Base-by-base conservation (phyloP, 2,329 filamentous ascomycete genomes). In the Pyrenophora graminea region DNA sequence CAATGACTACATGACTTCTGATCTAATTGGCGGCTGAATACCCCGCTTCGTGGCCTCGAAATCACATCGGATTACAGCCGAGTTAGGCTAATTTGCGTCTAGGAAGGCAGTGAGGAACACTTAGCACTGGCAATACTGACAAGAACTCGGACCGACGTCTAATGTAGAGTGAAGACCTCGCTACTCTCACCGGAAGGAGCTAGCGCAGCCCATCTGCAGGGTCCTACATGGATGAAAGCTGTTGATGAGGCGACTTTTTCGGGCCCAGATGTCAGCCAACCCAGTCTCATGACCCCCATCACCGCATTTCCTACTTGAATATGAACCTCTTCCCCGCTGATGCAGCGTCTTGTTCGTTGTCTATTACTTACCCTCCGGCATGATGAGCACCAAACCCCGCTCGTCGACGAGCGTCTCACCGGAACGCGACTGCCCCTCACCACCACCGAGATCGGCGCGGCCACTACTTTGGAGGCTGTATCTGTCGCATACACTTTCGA, bases 401-500 rank as follows among this genome's bases (percentile, higher is more conserved):
- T 50, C 54, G 32, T 48, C 39, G n/a, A 23, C 17, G 18, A 51
- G 40, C 32, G 34, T 47, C 21, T 27, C 47, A 30, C 42, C 19
- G 37, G 17, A 36, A 30, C 31, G 34, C n/a, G 19, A 25, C 38
- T 50, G 48, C 54, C 54, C 51, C 51, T 45, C 58, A 13, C 8
- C 31, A 37, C 36, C 13, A 39, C n/a, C 39, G 21, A 46, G 32
- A 44, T 41, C 47, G 19, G 53, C 59, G 17, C 58, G 46, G 47
- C 45, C 50, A 9, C 57, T 71, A 6, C 56, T 72, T 23, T 66
- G 58, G 49, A 66, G 59, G 17, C 67, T 80, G 5, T 80, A 79
- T 56, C 42, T 70, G 13, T 80, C 78, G 1, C 78, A 80, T 47
- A 72, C 74, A 30, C 71, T 80, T 2, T 79, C 77, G 0, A 74